These are phyloP conservation scores for Calocybe indica DNA, from an alignment of 768 basidiomycete species.

Conservation along the genomic window DNA sequence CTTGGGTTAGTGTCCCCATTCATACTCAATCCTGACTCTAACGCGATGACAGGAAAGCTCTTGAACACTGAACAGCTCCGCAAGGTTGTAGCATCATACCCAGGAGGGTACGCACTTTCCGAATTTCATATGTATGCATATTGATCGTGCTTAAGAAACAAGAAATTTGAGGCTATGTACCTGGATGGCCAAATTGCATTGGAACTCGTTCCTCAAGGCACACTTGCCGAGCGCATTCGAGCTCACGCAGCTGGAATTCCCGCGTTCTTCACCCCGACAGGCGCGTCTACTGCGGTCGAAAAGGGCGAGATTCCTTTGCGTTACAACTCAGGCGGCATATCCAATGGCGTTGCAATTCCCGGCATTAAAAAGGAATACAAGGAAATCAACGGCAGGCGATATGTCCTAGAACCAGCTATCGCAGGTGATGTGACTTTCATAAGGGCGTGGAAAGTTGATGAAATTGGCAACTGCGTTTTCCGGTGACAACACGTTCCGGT, in stretches of 20 bases:
- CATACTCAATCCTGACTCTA: background rate
- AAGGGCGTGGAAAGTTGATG: constrained; percentile 89
- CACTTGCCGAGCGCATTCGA: constrained; percentile 81
- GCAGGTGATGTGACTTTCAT: constrained; percentile 81
- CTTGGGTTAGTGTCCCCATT: constrained; percentile 41
- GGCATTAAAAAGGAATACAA: constrained; percentile 75
- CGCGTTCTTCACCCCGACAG: constrained; percentile 91
- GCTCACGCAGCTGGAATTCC: constrained; percentile 90
- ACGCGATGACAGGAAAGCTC: constrained; percentile 50
- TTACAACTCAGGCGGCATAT: constrained; percentile 72
- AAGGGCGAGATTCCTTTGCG: constrained; percentile 72
- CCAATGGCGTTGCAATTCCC: constrained; percentile 60
- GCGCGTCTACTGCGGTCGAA: constrained; percentile 80
- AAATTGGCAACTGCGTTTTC: constrained; percentile 88
- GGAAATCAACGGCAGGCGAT: constrained; percentile 74
- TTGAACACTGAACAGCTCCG: constrained; percentile 69
- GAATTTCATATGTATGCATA: background rate
- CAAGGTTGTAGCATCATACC: constrained; percentile 87
- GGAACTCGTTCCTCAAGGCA: constrained; percentile 90
- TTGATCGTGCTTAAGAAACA: constrained; percentile 48
- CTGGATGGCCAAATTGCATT: constrained; percentile 76
- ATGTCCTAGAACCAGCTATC: constrained; percentile 77
- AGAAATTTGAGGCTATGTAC: constrained; percentile 78
- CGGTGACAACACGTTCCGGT: constrained; percentile 38
- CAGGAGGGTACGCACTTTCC: constrained; percentile 62